These are phyloP conservation scores for Colletotrichum phormii DNA, from an alignment of 2,329 filamentous ascomycete genomes.

Conservation along the genomic window DNA sequence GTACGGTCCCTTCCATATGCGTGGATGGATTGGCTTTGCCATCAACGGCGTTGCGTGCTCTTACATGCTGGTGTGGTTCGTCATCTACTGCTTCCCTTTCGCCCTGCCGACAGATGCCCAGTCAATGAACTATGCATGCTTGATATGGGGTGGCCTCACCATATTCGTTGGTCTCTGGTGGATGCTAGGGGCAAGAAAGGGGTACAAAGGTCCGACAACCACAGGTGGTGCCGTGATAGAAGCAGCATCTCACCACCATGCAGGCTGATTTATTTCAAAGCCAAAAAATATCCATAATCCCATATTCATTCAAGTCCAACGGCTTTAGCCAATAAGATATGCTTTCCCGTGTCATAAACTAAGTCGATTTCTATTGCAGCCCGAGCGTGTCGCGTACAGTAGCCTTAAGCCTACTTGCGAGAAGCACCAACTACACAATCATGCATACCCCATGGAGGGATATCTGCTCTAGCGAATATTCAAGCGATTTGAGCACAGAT, in stretches of 20 bases:
- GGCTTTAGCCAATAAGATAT: neutral
- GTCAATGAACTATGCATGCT: constrained; percentile 65
- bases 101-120: constrained; percentile 55
- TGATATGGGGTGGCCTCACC: constrained; percentile 58
- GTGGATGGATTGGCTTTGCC: constrained; percentile 56
- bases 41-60: constrained; percentile 64
- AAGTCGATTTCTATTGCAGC: neutral
- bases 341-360: too few relatives aligned
- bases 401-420: neutral
- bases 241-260: neutral
- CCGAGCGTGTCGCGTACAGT: neutral
- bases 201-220: constrained; percentile 39
- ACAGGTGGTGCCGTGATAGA: constrained; percentile 27
- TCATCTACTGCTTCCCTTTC: constrained; percentile 73
- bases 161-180: constrained; percentile 55
- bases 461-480: neutral
- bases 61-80: constrained; percentile 71
- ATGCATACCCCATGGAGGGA: neutral
- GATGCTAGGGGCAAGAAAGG: constrained; percentile 45
- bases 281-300: neutral
- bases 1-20: constrained; percentile 70
- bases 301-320: neutral
- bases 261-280: neutral
- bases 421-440: neutral
- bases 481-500: neutral